A percentile compares a stretch with the other conserved stretches of the same genome.
These are phyloP conservation scores for Penicillium digitatum DNA, from an alignment of 2,329 filamentous ascomycete species.

Conservation along the genomic window DNA sequence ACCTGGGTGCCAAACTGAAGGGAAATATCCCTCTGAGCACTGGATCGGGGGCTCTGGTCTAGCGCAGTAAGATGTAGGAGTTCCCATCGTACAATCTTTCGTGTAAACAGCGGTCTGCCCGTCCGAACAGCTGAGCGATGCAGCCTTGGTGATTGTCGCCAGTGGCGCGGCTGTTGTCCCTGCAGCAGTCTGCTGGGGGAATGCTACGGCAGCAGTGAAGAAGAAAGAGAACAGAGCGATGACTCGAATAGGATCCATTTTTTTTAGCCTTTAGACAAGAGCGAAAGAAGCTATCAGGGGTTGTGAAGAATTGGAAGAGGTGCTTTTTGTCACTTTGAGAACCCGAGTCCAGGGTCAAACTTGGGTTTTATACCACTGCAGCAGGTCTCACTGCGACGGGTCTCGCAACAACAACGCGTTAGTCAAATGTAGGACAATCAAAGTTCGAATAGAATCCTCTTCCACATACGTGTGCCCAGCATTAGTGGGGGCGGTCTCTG, in stretches of 20 bases:
- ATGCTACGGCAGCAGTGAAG: neutral
- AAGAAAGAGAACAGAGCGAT: neutral
- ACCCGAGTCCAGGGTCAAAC: neutral
- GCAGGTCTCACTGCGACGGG: neutral
- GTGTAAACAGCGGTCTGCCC: conserved; percentile 24
- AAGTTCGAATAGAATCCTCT: neutral
- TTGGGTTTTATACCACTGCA: neutral
- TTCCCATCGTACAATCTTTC: conserved; percentile 27
- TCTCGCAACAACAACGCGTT: neutral
- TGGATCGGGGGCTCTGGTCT: conserved; percentile 16
- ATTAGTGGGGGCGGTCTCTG: neutral
- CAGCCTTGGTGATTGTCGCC: conserved; percentile 1
- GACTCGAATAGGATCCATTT: neutral
- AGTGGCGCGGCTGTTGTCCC: neutral
- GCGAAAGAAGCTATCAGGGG: neutral
- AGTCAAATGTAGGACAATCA: neutral
- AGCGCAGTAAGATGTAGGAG: conserved; percentile 22
- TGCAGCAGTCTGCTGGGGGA: conserved; percentile 5
- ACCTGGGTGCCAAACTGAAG: conserved; percentile 25
- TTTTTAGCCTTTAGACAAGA: no score
- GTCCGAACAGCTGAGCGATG: conserved; percentile 16
- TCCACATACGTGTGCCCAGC: neutral
- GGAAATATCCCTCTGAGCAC: conserved; percentile 22
- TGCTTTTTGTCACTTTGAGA: neutral
- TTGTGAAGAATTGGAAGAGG: no score